Evolutionary conservation across 2,329 filamentous ascomycete genomes (phyloP), one percentile per base, ranked within the genome.

Genomic region (Calycina herbarum): DNA sequence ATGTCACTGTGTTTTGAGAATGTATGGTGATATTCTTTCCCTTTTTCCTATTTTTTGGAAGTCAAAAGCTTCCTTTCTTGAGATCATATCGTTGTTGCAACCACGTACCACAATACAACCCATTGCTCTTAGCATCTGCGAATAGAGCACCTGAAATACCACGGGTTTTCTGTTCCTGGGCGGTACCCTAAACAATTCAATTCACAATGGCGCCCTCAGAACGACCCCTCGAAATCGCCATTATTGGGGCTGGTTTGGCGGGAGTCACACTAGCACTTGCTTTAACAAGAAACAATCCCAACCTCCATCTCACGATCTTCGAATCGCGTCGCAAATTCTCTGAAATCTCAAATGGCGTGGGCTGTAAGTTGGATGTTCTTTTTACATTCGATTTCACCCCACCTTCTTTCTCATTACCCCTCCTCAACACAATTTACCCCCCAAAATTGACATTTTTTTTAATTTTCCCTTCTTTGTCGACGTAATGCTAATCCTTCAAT

Each of bases 241-340:
- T 89, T 51, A 77, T 88, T 17, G 86, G 86, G 66, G 85, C 85
- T 54, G 86, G 85, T 40, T 86, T 88, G 66, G 82, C 81, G 31
- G 86, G 86, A 31, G 78, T 87, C 20, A 77, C 77, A 8, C 80
- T 88, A 8, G 83, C 83, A 29, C 80, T 85, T 58, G 83, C 80
- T 6, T 81, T 88, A 33, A 75, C 81, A 54, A 72, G 76, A 64
- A 74, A 80, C 64, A 69, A 67, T 35, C 78, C 80, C 65, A 73
- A 78, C 45, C 71, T 86, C 42, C 75, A 77, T 2, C 69, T 75
- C 42, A 73, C 69, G 11, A 80, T 89, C 67, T 89, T 86, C 71
- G 86, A 89, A 74, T 79, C 83, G 11, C 84, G 85, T 0, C 63
- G 77, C 0, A 76, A 77, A 13, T 88, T 88, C 67, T 79, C 79